A percentile compares a stretch with the other conserved stretches of the same genome.
Conservation (phyloP, 2,329 filamentous ascomycete species). For the Annulohypoxylon truncatum region DNA sequence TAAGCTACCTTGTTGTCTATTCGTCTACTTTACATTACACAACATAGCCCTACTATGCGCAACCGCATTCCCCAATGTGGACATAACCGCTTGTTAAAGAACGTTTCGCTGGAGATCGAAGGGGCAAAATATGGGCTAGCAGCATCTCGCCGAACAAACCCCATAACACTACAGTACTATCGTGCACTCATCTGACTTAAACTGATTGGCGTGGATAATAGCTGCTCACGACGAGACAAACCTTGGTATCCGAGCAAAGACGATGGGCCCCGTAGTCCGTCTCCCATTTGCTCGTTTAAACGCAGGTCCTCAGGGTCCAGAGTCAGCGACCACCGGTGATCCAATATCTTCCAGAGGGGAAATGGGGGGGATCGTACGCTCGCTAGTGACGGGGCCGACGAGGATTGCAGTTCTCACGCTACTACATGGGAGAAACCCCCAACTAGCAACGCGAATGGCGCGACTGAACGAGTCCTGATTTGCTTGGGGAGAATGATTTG, state of each 20-base stretch:
- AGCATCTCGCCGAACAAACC: slow-evolving; percentile 35
- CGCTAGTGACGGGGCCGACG: slow-evolving; percentile 29
- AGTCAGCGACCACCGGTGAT: slow-evolving; percentile 24
- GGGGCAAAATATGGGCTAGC: slow-evolving; percentile 17
- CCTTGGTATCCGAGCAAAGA: slow-evolving; percentile 15
- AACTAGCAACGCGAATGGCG: slow-evolving; percentile 18
- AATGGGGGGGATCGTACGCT: slow-evolving; percentile 14
- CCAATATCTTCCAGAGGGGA: slow-evolving; percentile 30
- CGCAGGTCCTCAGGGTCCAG: slow-evolving; percentile 14
- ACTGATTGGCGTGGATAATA: slow-evolving; percentile 43
- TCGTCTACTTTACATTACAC: slow-evolving; percentile 15
- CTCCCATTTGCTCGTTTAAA: slow-evolving; percentile 40
- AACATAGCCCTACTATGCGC: slow-evolving; percentile 21
- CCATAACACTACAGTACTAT: slow-evolving; percentile 26
- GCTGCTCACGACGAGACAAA: slow-evolving; percentile 25
- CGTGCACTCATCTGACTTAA: slow-evolving; percentile 30
- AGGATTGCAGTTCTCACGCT: slow-evolving; percentile 10
- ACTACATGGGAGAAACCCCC: slow-evolving; percentile 22
- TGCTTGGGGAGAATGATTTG: slow-evolving; percentile 40
- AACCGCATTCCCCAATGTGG: slow-evolving; percentile 26
- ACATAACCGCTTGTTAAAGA: slow-evolving; percentile 29
- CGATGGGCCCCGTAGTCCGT: slow-evolving; percentile 22
- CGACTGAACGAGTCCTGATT: slow-evolving; percentile 20
- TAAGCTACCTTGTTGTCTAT: slow-evolving; percentile 33
- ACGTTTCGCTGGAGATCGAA: slow-evolving; percentile 6